A percentile compares a stretch with the other conserved stretches of the same genome.
Conservation (phyloP, 164 flowering plant genomes). For the Annona cherimola region DNA sequence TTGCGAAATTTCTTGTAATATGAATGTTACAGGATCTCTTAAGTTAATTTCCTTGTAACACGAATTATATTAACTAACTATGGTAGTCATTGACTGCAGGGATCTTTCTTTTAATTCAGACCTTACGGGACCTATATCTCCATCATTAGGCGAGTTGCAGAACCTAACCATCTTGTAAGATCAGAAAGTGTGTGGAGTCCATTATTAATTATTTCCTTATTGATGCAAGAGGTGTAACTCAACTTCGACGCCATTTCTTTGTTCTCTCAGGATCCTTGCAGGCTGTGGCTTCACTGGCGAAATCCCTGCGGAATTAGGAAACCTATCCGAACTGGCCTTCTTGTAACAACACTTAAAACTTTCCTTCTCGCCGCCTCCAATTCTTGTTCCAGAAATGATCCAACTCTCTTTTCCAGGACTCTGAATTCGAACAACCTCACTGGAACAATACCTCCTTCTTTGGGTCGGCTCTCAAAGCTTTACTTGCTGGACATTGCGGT, state of each 20-base stretch:
- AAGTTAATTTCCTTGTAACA: neutral
- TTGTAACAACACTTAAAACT: slow-evolving; percentile 36
- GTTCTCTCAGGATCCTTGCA: slow-evolving; percentile 56
- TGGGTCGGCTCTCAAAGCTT: slow-evolving; percentile 70
- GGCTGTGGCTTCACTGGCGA: slow-evolving; percentile 76
- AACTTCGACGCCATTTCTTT: neutral
- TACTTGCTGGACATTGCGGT: slow-evolving; percentile 94
- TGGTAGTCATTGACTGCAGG: slow-evolving; percentile 42
- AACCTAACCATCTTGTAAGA: slow-evolving; percentile 38
- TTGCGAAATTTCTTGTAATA: neutral
- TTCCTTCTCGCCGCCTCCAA: neutral
- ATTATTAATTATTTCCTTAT: neutral
- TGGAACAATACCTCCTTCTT: slow-evolving; percentile 66
- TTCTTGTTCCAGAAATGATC: neutral
- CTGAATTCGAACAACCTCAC: slow-evolving; percentile 78
- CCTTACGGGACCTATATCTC: slow-evolving; percentile 60
- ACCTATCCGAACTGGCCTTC: slow-evolving; percentile 57
- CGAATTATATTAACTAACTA: neutral
- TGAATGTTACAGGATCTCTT: neutral
- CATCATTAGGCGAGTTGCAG: slow-evolving; percentile 50
- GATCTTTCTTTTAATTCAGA: slow-evolving; percentile 71
- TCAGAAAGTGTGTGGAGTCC: neutral
- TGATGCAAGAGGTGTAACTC: neutral
- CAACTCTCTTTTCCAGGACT: slow-evolving; percentile 46
- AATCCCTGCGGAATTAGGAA: slow-evolving; percentile 79